Percentiles rank a stretch among this genome's conserved stretches.
Evolutionary conservation across 352 stramenopile species (phyloP).

Genomic region (Globisporangium viniferum): DNA sequence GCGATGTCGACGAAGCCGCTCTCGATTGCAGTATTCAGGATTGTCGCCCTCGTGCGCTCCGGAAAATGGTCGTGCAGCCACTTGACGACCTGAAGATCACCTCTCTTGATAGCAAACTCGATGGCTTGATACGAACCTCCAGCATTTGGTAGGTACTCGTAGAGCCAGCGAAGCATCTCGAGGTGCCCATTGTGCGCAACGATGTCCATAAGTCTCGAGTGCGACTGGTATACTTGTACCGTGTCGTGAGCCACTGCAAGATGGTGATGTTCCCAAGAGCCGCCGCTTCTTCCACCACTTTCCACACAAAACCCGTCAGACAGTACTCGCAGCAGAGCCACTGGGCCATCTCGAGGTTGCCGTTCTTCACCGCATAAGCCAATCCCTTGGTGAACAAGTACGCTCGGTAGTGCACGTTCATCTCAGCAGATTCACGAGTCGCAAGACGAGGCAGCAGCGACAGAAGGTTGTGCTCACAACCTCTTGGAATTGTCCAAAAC

Average conservation of each 20-base stretch:
- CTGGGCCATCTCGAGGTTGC: background rate
- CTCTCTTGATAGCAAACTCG: background rate
- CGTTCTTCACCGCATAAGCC: background rate
- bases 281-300: background rate
- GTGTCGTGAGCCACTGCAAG: background rate
- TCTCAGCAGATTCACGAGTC: background rate
- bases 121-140: background rate
- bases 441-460: background rate
- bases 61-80: background rate
- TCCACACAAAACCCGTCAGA: background rate
- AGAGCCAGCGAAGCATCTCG: background rate
- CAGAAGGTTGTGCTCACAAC: background rate
- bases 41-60: background rate
- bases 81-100: background rate
- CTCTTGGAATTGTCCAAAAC: background rate
- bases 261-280: background rate
- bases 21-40: too few relatives aligned
- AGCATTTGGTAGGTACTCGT: too few relatives aligned
- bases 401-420: background rate
- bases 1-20: background rate
- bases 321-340: conserved; percentile 10
- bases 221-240: background rate
- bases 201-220: background rate
- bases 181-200: background rate
- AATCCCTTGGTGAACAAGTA: background rate